Percentiles rank a stretch among this genome's conserved stretches.
Conservation (phyloP, 371 early-diverging fungal genomes). For the Mortierella sp. region DNA sequence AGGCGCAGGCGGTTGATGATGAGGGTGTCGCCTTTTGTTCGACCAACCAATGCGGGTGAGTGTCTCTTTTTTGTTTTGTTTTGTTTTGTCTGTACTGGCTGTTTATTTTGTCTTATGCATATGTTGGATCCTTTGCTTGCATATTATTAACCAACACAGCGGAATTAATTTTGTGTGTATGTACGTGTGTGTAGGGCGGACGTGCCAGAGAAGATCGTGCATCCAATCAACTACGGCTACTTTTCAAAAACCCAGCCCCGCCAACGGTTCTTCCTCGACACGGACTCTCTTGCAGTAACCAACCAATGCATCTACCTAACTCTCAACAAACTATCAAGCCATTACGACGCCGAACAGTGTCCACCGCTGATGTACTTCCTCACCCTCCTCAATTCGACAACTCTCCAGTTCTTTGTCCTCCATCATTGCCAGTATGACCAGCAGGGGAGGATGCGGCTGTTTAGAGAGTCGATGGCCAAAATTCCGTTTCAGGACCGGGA, state of each 20-base stretch:
- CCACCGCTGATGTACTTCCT: constrained; percentile 62
- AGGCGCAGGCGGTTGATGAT: constrained; percentile 60
- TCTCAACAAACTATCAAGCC: constrained; percentile 43
- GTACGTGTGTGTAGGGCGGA: constrained; percentile 47
- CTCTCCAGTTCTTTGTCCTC: constrained; percentile 67
- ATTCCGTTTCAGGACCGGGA: constrained; percentile 70
- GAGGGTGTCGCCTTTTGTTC: constrained; percentile 68
- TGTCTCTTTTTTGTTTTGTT: neutral
- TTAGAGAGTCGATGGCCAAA: constrained; percentile 74
- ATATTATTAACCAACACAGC: neutral
- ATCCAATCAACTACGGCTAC: constrained; percentile 78
- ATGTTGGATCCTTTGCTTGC: neutral
- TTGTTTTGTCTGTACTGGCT: neutral
- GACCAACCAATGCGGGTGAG: constrained; percentile 69
- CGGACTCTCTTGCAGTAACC: constrained; percentile 56
- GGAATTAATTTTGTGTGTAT: neutral
- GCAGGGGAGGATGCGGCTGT: constrained; percentile 73
- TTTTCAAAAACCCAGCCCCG: constrained; percentile 73
- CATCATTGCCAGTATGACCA: constrained; percentile 73
- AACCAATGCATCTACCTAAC: constrained; percentile 77
- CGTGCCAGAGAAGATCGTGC: constrained; percentile 67
- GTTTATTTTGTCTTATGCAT: neutral
- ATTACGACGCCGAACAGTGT: constrained; percentile 18
- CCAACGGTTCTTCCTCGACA: constrained; percentile 71
- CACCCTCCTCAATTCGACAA: constrained; percentile 70